Conservation (phyloP, 805 yeast genomes). For the Yamadazyma sp. region DNA sequence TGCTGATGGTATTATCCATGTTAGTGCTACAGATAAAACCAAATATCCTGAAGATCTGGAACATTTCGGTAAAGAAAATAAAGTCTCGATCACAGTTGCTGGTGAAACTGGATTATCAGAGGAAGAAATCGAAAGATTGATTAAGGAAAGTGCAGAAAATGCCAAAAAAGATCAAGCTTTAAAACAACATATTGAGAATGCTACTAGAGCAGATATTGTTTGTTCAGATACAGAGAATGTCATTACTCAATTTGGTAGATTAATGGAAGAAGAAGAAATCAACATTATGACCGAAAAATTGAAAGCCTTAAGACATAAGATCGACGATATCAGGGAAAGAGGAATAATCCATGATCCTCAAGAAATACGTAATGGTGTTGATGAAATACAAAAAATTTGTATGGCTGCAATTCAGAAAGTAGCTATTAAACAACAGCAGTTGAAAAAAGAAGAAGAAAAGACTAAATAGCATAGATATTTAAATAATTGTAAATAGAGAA, state of each 20-base stretch:
- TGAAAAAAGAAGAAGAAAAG: conserved; percentile 5
- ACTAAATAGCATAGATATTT: background rate
- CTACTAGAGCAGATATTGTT: conserved; percentile 73
- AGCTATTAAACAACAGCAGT: conserved; percentile 30
- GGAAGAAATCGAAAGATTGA: conserved; percentile 59
- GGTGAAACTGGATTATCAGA: conserved; percentile 69
- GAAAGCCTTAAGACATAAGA: conserved; percentile 22
- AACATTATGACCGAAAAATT: conserved; percentile 18
- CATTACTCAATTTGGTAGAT: conserved; percentile 60
- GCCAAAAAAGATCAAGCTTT: conserved; percentile 57
- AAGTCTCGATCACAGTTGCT: conserved; percentile 63
- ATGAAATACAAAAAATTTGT: conserved; percentile 34
- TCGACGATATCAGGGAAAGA: conserved; percentile 31
- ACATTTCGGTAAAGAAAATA: conserved; percentile 44
- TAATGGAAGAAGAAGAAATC: conserved; percentile 50
- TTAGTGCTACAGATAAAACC: conserved; percentile 54
- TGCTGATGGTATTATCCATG: conserved; percentile 71
- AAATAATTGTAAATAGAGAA: background rate
- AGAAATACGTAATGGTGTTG: conserved; percentile 32
- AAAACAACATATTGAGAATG: conserved; percentile 64
- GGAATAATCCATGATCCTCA: conserved; percentile 30
- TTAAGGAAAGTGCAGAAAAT: conserved; percentile 63
- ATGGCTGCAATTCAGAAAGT: conserved; percentile 39
- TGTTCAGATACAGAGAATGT: conserved; percentile 89
- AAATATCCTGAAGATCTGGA: conserved; percentile 35